Evolutionary conservation across 208 protist genomes (phyloP).

Genomic region (Trypanosomatidae sp.): DNA sequence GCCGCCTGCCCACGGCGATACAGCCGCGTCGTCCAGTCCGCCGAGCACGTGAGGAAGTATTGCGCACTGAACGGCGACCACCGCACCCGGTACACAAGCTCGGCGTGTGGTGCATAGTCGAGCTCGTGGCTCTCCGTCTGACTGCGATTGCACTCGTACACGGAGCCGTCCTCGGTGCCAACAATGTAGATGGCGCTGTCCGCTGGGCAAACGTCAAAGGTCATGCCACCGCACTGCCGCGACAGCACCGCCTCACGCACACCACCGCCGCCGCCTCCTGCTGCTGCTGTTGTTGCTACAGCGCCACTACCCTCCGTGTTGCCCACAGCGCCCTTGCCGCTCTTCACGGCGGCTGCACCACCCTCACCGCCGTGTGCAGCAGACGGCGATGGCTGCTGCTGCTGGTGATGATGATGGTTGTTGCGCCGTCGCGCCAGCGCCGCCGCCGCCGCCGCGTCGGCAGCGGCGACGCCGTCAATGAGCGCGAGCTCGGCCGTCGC

Average conservation of each 20-base stretch:
- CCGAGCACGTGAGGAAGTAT: conserved; percentile 91
- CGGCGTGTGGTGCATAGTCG: conserved; percentile 85
- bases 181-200: conserved; percentile 90
- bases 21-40: conserved; percentile 94
- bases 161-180: conserved; percentile 91
- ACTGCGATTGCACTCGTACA: conserved; percentile 94
- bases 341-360: no score
- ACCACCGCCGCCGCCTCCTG: no score
- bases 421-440: conserved; percentile 3
- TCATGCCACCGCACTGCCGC: conserved; percentile 88
- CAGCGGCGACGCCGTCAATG: conserved; percentile 42
- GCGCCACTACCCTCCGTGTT: not conserved
- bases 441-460: conserved; percentile 23
- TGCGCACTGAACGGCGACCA: conserved; percentile 87
- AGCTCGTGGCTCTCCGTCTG: conserved; percentile 94
- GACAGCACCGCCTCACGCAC: conserved; percentile 85
- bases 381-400: not conserved
- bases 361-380: not conserved
- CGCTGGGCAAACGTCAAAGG: conserved; percentile 83
- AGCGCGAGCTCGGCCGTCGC: conserved; percentile 49
- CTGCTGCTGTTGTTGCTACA: not conserved
- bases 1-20: conserved; percentile 67
- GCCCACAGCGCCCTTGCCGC: not conserved
- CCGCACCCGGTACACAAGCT: conserved; percentile 89
- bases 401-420: conserved; percentile 1